Evolutionary conservation across 768 basidiomycete genomes (phyloP), one percentile per base, ranked within the genome.

Genomic region (Pholiota molesta): DNA sequence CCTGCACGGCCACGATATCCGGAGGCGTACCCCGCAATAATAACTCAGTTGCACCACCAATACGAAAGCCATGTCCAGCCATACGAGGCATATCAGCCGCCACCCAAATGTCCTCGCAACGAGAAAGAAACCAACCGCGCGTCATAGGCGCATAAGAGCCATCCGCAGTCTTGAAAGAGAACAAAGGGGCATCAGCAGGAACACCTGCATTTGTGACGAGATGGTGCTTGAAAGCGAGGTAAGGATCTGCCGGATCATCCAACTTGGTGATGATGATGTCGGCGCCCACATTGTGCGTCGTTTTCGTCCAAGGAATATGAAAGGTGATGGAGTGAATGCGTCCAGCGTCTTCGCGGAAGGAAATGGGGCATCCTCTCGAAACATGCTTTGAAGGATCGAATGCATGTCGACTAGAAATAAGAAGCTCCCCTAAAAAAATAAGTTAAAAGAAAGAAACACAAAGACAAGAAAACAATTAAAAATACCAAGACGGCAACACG

Each of bases 291-390:
- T 66, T 33, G 0, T 57, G 39, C 0, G 74, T 75, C 0, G 74
- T 74, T 57, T 80, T 78, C 0, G 75, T 73, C 71, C 74, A 77
- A 0, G 78, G 77, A 9, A 80, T 75, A 40, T 72, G 73, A 65
- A 61, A 69, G 7, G 65, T 62, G 10, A 68, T 61, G 42, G 59
- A 68, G 10, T 49, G 42, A 0, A 52, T 33, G 5, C 62, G 55
- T 31, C 60, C 49, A 0, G 8, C 66, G 57, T 72, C 66, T 14
- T 60, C 61, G 1, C 44, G 33, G 11, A 70, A 58, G 35, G 72
- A 72, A 8, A 75, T 76, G 2, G 67, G 60, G 19, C 72, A 75
- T 33, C 65, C 63, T 45, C 75, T 74, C 0, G 74, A 72, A 0
- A 45, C 45, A 2, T 70, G 14, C 1, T 39, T 21, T 5, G 55